These are phyloP conservation scores for Glebionis coronaria DNA, from an alignment of 129 eudicot species.

Conservation along the genomic window DNA sequence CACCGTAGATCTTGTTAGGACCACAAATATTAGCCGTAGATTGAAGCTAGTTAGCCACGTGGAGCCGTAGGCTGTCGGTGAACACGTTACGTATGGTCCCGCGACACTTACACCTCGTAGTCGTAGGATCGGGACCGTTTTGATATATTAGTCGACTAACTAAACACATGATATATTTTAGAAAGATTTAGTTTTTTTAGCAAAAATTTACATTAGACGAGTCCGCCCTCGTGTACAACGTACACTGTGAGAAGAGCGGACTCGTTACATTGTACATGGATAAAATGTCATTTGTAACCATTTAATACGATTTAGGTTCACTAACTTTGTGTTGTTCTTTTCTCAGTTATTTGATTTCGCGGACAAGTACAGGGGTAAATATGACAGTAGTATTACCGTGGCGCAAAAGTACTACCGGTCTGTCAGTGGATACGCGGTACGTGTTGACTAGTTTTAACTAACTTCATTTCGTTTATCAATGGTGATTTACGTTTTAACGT, in stretches of 20 bases:
- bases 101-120: too few relatives aligned
- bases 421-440: constrained; percentile 60
- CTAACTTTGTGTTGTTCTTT: constrained; percentile 35
- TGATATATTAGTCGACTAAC: too few relatives aligned
- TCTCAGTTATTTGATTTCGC: constrained; percentile 76
- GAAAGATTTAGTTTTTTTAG: too few relatives aligned
- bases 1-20: constrained; percentile 8
- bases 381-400: constrained; percentile 47
- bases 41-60: constrained; percentile 17
- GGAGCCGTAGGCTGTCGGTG: constrained; percentile 19
- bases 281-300: too few relatives aligned
- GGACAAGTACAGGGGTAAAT: constrained; percentile 68
- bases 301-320: too few relatives aligned
- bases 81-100: constrained; percentile 12
- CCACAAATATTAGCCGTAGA: constrained; percentile 13
- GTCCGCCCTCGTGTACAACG: too few relatives aligned
- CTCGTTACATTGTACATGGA: too few relatives aligned
- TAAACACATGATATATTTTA: too few relatives aligned
- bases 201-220: too few relatives aligned
- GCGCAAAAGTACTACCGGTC: constrained; percentile 66
- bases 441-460: constrained; percentile 20
- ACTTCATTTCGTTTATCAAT: background rate
- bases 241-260: too few relatives aligned
- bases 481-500: background rate
- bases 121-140: too few relatives aligned